Evolutionary conservation across 306 rosid species (phyloP).

Genomic region (Vigna mungo): DNA sequence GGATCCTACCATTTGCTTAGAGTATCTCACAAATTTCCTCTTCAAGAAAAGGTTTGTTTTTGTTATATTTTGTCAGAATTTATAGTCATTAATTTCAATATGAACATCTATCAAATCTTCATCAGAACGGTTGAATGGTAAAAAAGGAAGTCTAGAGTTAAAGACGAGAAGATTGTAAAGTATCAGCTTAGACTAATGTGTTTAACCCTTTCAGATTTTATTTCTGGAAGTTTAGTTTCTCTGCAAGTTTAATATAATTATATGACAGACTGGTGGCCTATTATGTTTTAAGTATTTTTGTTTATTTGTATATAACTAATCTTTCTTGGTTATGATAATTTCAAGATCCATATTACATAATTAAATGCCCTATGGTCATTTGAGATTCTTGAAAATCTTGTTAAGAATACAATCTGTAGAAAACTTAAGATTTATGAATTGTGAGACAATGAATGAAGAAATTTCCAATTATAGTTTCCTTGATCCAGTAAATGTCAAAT

Average conservation of each 20-base stretch:
- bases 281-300: background rate
- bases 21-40: conserved; percentile 81
- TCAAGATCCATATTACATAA: background rate
- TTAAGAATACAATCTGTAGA: conserved; percentile 1
- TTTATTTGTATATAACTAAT: conserved; percentile 13
- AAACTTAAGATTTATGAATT: conserved; percentile 1
- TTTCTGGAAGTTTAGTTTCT: conserved; percentile 31
- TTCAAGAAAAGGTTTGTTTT: conserved; percentile 60
- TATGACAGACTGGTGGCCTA: background rate
- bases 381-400: background rate
- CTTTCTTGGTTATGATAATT: conserved; percentile 29
- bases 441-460: background rate
- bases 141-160: conserved; percentile 18
- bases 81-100: conserved; percentile 27
- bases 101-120: conserved; percentile 30
- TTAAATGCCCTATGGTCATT: background rate
- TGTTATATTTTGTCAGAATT: conserved; percentile 31
- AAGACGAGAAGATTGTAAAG: conserved; percentile 28
- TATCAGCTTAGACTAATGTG: background rate
- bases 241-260: background rate
- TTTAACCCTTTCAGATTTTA: conserved; percentile 11
- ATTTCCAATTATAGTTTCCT: background rate
- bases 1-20: conserved; percentile 74
- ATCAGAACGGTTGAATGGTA: conserved; percentile 30
- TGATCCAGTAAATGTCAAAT: background rate